Conservation (phyloP, 495 filamentous ascomycete genomes). For the Penicillium paradoxum region DNA sequence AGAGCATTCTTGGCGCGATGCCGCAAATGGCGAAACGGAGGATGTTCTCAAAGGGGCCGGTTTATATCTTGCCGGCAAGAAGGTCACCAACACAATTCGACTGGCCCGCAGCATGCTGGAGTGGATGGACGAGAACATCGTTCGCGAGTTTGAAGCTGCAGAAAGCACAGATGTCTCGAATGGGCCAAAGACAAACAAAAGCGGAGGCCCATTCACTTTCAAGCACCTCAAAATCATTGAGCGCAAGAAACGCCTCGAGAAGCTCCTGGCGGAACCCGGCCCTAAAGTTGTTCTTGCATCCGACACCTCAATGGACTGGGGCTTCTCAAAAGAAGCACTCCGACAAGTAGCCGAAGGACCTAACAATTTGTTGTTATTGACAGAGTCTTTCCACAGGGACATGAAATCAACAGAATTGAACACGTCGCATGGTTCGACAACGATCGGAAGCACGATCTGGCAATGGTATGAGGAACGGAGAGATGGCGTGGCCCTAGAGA, state of each 20-base stretch:
- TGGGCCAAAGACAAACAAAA: slow-evolving; percentile 40
- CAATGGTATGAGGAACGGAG: slow-evolving; percentile 65
- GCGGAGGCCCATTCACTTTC: slow-evolving; percentile 82
- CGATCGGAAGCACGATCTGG: slow-evolving; percentile 60
- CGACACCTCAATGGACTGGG: slow-evolving; percentile 88
- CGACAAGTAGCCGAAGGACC: slow-evolving; percentile 64
- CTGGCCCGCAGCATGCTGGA: slow-evolving; percentile 93
- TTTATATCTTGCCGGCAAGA: slow-evolving; percentile 78
- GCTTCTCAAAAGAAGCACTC: slow-evolving; percentile 87
- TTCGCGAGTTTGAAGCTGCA: slow-evolving; percentile 83
- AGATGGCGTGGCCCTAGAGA: slow-evolving; percentile 58
- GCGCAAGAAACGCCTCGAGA: slow-evolving; percentile 65
- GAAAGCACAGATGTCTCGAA: slow-evolving; percentile 46
- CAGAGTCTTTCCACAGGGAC: slow-evolving; percentile 55
- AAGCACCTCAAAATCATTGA: slow-evolving; percentile 78
- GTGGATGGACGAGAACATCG: slow-evolving; percentile 96
- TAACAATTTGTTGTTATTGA: slow-evolving; percentile 78
- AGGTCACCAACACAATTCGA: slow-evolving; percentile 74
- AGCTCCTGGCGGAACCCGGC: slow-evolving; percentile 45
- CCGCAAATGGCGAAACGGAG: slow-evolving; percentile 44
- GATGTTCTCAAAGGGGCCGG: slow-evolving; percentile 61
- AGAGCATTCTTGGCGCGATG: slow-evolving; percentile 84
- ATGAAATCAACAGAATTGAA: slow-evolving; percentile 22
- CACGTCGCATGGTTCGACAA: slow-evolving; percentile 26
- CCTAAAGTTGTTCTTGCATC: slow-evolving; percentile 85